Percentiles rank a stretch among this genome's conserved stretches.
phyloP scores from a whole-genome alignment of 345 rosid species.

The Toxicodendron radicans region DNA sequence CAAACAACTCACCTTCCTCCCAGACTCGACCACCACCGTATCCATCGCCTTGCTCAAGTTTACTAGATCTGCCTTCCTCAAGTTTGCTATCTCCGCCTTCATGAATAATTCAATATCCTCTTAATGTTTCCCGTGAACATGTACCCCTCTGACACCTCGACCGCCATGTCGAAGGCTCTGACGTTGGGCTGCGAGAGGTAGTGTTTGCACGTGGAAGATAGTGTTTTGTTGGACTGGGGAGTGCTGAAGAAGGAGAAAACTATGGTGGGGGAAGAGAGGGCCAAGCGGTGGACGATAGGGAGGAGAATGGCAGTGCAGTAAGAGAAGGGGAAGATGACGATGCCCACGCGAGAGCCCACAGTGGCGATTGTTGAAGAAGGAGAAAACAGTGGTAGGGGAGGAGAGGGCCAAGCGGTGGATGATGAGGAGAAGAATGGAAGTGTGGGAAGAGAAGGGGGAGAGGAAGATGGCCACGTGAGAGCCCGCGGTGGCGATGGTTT shows the following conservation, averaged over 20 bases:
- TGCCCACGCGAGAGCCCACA: slow-evolving; percentile 32
- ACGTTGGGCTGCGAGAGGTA: slow-evolving; percentile 13
- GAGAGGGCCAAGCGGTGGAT: too few species aligned
- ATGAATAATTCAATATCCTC: slow-evolving; percentile 44
- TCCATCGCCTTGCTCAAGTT: too few species aligned
- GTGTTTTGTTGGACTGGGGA: slow-evolving; percentile 7
- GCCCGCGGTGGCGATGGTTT: not conserved
- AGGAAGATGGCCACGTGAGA: too few species aligned
- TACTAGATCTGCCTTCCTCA: too few species aligned
- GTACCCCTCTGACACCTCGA: slow-evolving; percentile 33
- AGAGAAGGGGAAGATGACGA: slow-evolving; percentile 45
- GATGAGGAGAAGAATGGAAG: too few species aligned
- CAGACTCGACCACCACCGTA: slow-evolving; percentile 33
- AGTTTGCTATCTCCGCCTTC: slow-evolving; percentile 29
- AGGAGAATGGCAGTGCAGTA: slow-evolving; percentile 41
- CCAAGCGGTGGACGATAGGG: slow-evolving; percentile 32
- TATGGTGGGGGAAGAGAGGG: slow-evolving; percentile 26
- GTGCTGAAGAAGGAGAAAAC: slow-evolving; percentile 44
- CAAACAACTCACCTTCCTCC: slow-evolving; percentile 35
- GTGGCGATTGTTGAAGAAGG: too few species aligned
- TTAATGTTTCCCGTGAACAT: slow-evolving; percentile 28
- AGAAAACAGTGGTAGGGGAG: too few species aligned
- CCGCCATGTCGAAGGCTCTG: slow-evolving; percentile 25
- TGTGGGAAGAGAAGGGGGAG: too few species aligned
- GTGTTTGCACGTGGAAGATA: slow-evolving; percentile 13